Evolutionary conservation across 495 filamentous ascomycete genomes (phyloP).

Genomic region (Hypoxylon lenormandii): DNA sequence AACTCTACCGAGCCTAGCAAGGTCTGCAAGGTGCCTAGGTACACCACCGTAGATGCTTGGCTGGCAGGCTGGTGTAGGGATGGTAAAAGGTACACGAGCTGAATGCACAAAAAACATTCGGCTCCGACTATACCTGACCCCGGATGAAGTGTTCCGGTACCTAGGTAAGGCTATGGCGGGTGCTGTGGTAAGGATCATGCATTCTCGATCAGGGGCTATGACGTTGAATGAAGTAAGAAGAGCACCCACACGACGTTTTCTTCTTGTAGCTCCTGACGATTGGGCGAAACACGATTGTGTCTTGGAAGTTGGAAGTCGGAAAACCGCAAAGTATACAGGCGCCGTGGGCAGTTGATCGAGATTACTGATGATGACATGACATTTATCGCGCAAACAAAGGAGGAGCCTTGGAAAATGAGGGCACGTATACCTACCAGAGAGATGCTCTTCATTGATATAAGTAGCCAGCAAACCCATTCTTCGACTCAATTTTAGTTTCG

Average conservation of each 20-base stretch:
- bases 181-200: conserved; percentile 19
- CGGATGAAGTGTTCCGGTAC: conserved; percentile 20
- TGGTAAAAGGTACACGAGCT: background rate
- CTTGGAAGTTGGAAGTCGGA: conserved; percentile 28
- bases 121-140: background rate
- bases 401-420: conserved; percentile 10
- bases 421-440: conserved; percentile 9
- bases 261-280: conserved; percentile 20
- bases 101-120: background rate
- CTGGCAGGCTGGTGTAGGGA: background rate
- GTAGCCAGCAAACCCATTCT: conserved; percentile 5
- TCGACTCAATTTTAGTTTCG: background rate
- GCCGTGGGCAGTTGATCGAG: conserved; percentile 37
- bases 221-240: conserved; percentile 48
- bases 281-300: conserved; percentile 19
- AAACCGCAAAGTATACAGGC: conserved; percentile 2
- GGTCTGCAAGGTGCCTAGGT: background rate
- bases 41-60: background rate
- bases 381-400: conserved; percentile 27
- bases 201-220: conserved; percentile 34
- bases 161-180: conserved; percentile 23
- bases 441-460: conserved; percentile 25
- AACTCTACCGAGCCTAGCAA: background rate
- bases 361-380: conserved; percentile 43
- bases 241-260: conserved; percentile 14